Percentiles rank a stretch among this genome's conserved stretches.
These are phyloP conservation scores for Ophioceras dolichostomum DNA, from an alignment of 2,329 filamentous ascomycete species.

Conservation along the genomic window DNA sequence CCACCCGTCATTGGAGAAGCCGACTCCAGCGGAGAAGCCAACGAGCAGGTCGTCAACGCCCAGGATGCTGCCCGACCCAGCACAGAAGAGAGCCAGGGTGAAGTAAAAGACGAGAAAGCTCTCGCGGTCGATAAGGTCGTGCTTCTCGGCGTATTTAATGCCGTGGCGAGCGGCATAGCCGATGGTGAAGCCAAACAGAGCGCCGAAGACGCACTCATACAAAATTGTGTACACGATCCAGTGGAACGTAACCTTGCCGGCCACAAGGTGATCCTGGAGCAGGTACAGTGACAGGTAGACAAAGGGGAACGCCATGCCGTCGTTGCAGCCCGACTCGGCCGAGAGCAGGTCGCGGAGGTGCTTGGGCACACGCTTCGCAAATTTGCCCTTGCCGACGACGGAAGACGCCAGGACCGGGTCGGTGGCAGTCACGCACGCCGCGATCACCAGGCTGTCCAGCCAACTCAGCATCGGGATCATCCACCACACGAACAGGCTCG, in stretches of 20 bases:
- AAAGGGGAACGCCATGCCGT: constrained; percentile 99
- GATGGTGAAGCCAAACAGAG: constrained; percentile 73
- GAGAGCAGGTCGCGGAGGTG: constrained; percentile 92
- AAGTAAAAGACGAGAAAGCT: constrained; percentile 99
- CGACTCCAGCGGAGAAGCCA: constrained; percentile 91
- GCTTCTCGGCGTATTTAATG: constrained; percentile 77
- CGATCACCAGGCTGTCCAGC: constrained; percentile 77
- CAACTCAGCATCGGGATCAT: constrained; percentile 68
- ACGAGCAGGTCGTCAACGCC: constrained; percentile 90
- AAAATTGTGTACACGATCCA: constrained; percentile 85
- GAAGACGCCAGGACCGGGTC: constrained; percentile 95
- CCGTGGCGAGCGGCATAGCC: constrained; percentile 85
- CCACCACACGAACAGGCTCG: constrained; percentile 91
- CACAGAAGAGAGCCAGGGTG: constrained; percentile 87
- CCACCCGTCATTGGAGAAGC: constrained; percentile 98
- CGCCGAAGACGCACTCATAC: constrained; percentile 93
- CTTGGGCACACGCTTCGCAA: constrained; percentile 93
- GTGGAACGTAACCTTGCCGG: constrained; percentile 60
- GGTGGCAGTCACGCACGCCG: constrained; percentile 92
- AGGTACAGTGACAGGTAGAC: constrained; percentile 88
- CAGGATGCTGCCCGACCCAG: constrained; percentile 81
- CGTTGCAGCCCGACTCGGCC: constrained; percentile 95
- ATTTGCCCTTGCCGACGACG: constrained; percentile 97
- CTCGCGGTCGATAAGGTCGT: constrained; percentile 82
- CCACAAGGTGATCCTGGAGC: constrained; percentile 64